Evolutionary conservation across 2,329 filamentous ascomycete genomes (phyloP), one percentile per base, ranked within the genome.

Genomic region (Madurella mycetomatis): DNA sequence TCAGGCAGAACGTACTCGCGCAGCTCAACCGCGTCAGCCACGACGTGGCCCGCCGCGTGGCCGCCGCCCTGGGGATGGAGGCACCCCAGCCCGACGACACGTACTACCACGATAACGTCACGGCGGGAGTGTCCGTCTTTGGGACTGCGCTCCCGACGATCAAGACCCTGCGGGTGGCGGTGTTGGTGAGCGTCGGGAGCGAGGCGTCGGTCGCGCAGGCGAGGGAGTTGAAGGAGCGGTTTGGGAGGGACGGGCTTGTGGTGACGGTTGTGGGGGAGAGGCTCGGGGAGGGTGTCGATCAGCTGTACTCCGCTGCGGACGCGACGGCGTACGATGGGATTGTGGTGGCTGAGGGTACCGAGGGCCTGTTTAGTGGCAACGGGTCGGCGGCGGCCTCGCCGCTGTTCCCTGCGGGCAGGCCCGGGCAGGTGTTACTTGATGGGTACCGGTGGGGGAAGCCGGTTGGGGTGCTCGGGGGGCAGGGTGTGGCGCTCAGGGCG

Each of bases 381-480:
- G 67, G 66, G 16, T 67, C 67, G 1, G 65, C 66, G 16, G 67
- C 67, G 1, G 65, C 66, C 18, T 80, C 78, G 3, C 74, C 82
- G 0, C 72, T 89, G 7, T 90, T 80, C 68, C 86, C 86, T 1
- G 72, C 78, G 1, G 82, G 82, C 1, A 76, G 85, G 0, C 87
- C 86, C 0, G 68, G 77, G 2, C 78, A 87, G 71, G 85, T 90
- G 48, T 67, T 88, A 16, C 66, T 75, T 15, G 80, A 85, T 63
- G 81, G 76, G 0, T 90, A 83, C 70, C 73, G 80, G 19, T 90
- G 83, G 74, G 86, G 85, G 4, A 90, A 90, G 75, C 83, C 87
- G 0, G 72, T 90, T 19, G 85, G 75, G 13, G 81, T 79, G 30
- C 60, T 88, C 1, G 85, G 83, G 12, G 70, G 69, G 0, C 70